These are phyloP conservation scores for Prototheca cutis DNA, from an alignment of 163 green algal species.

Conservation along the genomic window DNA sequence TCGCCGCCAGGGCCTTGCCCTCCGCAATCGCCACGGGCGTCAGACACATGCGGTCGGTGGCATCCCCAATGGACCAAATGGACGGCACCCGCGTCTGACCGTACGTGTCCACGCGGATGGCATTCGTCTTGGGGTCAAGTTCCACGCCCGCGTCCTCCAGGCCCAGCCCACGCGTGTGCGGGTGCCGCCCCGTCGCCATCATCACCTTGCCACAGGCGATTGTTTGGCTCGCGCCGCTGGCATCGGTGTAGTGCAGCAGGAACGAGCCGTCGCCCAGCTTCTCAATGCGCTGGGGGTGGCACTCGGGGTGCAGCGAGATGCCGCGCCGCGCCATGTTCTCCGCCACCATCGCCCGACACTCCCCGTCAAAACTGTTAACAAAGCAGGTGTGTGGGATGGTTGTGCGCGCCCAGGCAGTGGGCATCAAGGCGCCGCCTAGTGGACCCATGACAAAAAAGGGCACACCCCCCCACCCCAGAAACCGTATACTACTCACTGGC, in stretches of 20 bases:
- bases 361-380: constrained; percentile 77
- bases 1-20: constrained; percentile 79
- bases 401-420: background rate
- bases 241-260: constrained; percentile 18
- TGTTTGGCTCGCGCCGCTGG: constrained; percentile 1
- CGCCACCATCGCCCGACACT: constrained; percentile 63
- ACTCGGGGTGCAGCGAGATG: constrained; percentile 57
- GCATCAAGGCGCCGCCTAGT: background rate
- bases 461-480: background rate
- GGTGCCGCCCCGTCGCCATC: constrained; percentile 66
- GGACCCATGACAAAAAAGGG: background rate
- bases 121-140: constrained; percentile 33
- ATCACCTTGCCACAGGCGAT: constrained; percentile 38
- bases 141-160: constrained; percentile 72
- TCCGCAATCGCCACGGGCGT: constrained; percentile 92
- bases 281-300: constrained; percentile 43
- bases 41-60: constrained; percentile 72
- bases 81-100: constrained; percentile 56
- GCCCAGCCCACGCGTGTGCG: constrained; percentile 65
- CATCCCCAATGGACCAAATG: constrained; percentile 85
- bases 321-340: constrained; percentile 68
- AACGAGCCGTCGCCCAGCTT: constrained; percentile 48
- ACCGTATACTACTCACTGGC: constrained; percentile 5
- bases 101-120: constrained; percentile 66
- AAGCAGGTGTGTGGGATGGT: background rate